phyloP scores from a whole-genome alignment of 768 basidiomycete species.

The Trametes villosa region DNA sequence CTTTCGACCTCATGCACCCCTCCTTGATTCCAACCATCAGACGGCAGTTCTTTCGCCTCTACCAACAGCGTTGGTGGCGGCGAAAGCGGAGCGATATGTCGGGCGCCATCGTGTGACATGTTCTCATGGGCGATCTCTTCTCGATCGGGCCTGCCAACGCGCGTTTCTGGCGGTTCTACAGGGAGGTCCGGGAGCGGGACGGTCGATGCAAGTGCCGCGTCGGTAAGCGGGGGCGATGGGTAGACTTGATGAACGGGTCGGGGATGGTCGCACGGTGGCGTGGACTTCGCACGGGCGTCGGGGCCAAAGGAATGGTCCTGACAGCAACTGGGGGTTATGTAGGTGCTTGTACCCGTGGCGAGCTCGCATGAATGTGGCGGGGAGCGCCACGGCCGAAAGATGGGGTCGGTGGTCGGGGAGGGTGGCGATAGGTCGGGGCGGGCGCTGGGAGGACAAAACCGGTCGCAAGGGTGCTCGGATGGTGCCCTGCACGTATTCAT shows the following conservation, averaged over 20 bases:
- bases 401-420: conserved; percentile 3
- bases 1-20: conserved; percentile 7
- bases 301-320: background rate
- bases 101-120: conserved; percentile 22
- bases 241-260: conserved; percentile 14
- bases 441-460: conserved; percentile 12
- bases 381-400: conserved; percentile 14
- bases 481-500: conserved; percentile 28
- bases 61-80: conserved; percentile 26
- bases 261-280: conserved; percentile 16
- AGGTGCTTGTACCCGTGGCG: background rate
- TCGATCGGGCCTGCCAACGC: conserved; percentile 5
- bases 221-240: conserved; percentile 31
- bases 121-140: conserved; percentile 7
- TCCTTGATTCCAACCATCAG: conserved; percentile 1
- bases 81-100: conserved; percentile 22
- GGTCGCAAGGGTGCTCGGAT: conserved; percentile 14
- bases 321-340: background rate
- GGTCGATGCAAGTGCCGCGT: conserved; percentile 26
- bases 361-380: conserved; percentile 17
- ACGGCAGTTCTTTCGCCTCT: conserved; percentile 18
- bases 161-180: conserved; percentile 6
- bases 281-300: conserved; percentile 10
- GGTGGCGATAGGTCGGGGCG: conserved; percentile 10
- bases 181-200: conserved; percentile 26